A percentile compares a stretch with the other conserved stretches of the same genome.
Conservation (phyloP, 371 early-diverging fungal genomes). For the Batrachochytrium dendrobatidis region DNA sequence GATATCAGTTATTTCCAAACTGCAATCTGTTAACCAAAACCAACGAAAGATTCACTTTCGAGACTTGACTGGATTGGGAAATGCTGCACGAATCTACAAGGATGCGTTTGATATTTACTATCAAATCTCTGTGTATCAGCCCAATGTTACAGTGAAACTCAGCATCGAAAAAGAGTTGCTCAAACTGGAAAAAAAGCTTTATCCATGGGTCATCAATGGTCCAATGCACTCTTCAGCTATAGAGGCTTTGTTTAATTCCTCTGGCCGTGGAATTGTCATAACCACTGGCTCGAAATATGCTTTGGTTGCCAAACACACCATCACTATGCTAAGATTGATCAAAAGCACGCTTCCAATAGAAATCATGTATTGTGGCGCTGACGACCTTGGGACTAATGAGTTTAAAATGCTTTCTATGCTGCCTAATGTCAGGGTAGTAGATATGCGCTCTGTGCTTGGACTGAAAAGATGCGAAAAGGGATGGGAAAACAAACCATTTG, state of each 20-base stretch:
- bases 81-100: too few species aligned
- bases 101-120: too few species aligned
- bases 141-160: too few species aligned
- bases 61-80: too few species aligned
- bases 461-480: slow-evolving; percentile 5
- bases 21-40: too few species aligned
- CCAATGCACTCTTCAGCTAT: too few species aligned
- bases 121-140: too few species aligned
- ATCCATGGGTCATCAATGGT: not conserved
- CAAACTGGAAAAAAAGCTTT: not conserved
- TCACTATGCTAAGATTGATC: slow-evolving; percentile 47
- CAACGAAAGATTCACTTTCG: too few species aligned
- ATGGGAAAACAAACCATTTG: slow-evolving; percentile 67
- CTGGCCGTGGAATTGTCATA: slow-evolving; percentile 57
- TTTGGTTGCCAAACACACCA: slow-evolving; percentile 47
- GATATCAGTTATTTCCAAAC: too few species aligned
- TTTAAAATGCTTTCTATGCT: slow-evolving; percentile 10
- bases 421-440: slow-evolving; percentile 34
- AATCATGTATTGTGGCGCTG: slow-evolving; percentile 53
- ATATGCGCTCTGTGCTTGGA: slow-evolving; percentile 26
- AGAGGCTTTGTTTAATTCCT: not conserved
- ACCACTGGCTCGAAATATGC: slow-evolving; percentile 59
- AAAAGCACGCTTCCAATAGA: slow-evolving; percentile 63
- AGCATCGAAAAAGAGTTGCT: too few species aligned
- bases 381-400: slow-evolving; percentile 42